Evolutionary conservation across 345 rosid genomes (phyloP).

Genomic region (Corymbia maculata): DNA sequence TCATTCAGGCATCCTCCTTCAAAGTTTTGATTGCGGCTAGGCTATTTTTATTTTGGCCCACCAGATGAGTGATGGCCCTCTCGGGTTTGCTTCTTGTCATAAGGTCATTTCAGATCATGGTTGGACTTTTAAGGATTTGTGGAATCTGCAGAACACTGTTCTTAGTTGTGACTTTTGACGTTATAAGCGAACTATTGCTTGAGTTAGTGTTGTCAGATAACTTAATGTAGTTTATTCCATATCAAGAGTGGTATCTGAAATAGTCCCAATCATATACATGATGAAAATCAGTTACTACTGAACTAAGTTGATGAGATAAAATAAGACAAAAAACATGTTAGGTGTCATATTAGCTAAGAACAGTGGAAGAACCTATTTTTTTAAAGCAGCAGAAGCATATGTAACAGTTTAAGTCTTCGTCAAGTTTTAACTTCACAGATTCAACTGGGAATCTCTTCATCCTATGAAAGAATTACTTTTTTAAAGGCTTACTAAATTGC

Average conservation of each 20-base stretch:
- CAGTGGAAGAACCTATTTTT: not conserved
- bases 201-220: not conserved
- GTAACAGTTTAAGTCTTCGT: not conserved
- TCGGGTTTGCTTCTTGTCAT: not conserved
- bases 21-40: not conserved
- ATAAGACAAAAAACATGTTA: not conserved
- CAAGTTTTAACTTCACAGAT: not conserved
- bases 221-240: not conserved
- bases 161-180: not conserved
- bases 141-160: not conserved
- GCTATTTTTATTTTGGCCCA: not conserved
- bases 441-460: not conserved
- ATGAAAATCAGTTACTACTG: not conserved
- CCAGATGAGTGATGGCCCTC: not conserved
- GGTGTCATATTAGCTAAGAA: not conserved
- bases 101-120: not conserved
- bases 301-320: not conserved
- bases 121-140: not conserved
- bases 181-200: not conserved
- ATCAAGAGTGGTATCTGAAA: not conserved
- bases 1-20: not conserved
- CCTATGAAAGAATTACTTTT: not conserved
- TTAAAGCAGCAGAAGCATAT: not conserved
- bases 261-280: not conserved
- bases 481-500: not conserved